phyloP scores from a whole-genome alignment of 2,329 filamentous ascomycete species.

The Talaromyces marneffei region DNA sequence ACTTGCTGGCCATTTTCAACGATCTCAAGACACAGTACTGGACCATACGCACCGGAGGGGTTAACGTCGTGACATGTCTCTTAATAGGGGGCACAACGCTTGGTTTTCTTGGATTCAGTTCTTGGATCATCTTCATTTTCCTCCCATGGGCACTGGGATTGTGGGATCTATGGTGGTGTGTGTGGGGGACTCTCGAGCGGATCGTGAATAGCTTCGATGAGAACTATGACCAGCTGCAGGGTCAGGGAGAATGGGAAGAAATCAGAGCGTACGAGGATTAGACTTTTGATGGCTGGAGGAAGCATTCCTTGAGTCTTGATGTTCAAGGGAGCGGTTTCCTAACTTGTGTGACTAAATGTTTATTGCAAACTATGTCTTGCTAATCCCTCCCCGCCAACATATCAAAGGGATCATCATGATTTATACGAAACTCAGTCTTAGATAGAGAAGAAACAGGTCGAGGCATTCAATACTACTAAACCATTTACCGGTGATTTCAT shows the following conservation, averaged over 20 bases:
- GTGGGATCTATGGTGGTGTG: constrained; percentile 5
- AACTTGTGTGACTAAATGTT: not conserved
- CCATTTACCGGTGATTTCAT: not conserved
- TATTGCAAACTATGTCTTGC: not conserved
- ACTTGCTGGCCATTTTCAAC: constrained; percentile 1
- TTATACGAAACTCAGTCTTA: not conserved
- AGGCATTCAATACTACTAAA: not conserved
- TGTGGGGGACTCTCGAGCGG: not conserved
- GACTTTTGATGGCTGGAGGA: not conserved
- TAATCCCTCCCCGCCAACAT: not conserved
- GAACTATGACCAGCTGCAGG: not conserved
- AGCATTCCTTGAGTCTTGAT: not conserved
- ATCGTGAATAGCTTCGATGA: not conserved
- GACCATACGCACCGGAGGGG: not conserved
- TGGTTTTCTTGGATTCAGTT: not conserved
- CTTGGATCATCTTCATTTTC: not conserved
- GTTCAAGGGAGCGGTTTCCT: not conserved
- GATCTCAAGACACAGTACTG: constrained; percentile 5
- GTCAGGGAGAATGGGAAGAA: not conserved
- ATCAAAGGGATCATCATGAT: not conserved
- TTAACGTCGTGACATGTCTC: not conserved
- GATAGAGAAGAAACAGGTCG: not conserved
- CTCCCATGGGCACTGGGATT: constrained; percentile 3
- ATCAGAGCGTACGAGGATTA: not conserved
- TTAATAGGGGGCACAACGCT: not conserved